Evolutionary conservation across 805 yeast genomes (phyloP).

Genomic region (Kluyveromyces aestuarii): DNA sequence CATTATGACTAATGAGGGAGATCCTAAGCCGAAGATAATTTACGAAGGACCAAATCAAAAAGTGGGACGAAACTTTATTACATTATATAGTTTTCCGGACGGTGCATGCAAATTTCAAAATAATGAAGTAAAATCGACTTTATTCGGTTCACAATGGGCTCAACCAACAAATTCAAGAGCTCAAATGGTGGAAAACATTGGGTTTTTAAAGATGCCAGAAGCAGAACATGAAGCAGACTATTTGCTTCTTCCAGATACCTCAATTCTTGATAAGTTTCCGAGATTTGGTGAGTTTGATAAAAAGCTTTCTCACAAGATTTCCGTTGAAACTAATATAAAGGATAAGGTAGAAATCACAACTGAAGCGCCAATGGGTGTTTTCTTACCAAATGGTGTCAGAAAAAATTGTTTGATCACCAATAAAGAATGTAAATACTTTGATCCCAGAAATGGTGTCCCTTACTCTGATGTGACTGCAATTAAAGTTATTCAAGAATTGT

Average conservation of each 20-base stretch:
- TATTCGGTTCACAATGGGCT: constrained; percentile 56
- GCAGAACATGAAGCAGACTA: constrained; percentile 22
- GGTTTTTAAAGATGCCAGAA: constrained; percentile 30
- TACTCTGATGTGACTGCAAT: constrained; percentile 80
- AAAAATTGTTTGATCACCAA: constrained; percentile 62
- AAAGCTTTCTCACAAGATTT: constrained; percentile 33
- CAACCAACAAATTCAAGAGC: constrained; percentile 45
- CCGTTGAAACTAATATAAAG: constrained; percentile 38
- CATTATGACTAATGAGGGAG: constrained; percentile 2
- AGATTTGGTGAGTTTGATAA: constrained; percentile 51
- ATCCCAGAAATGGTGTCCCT: constrained; percentile 82
- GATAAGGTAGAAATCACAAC: constrained; percentile 48
- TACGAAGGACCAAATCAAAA: constrained; percentile 65
- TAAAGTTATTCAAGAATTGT: constrained; percentile 48
- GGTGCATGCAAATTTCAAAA: constrained; percentile 8
- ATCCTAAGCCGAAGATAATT: constrained; percentile 12
- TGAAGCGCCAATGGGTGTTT: constrained; percentile 66
- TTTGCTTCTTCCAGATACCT: constrained; percentile 34
- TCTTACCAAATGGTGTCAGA: constrained; percentile 59
- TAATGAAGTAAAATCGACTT: constrained; percentile 12
- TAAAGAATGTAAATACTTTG: constrained; percentile 67
- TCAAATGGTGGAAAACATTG: constrained; percentile 44
- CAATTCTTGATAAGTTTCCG: constrained; percentile 33
- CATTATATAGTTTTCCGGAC: constrained; percentile 35
- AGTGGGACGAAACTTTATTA: constrained; percentile 45